Percentiles rank a stretch among this genome's conserved stretches.
Evolutionary conservation across 2,329 filamentous ascomycete genomes (phyloP).

Genomic region (Dryadomyces quercivorus): DNA sequence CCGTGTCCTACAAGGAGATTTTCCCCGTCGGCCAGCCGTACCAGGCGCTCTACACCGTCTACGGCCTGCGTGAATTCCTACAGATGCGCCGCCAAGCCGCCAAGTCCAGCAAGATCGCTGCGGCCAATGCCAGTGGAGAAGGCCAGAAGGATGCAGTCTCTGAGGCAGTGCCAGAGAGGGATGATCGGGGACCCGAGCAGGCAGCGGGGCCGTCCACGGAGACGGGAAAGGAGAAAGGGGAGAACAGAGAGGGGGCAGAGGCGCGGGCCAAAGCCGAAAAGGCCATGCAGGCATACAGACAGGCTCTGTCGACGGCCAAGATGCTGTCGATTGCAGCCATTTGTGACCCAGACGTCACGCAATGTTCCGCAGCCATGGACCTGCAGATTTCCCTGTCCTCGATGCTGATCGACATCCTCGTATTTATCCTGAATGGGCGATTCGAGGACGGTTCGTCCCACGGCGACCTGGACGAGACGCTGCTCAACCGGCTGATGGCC

Average conservation of each 20-base stretch:
- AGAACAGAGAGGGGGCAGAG: background rate
- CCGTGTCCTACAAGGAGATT: conserved; percentile 43
- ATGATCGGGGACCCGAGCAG: too few relatives aligned
- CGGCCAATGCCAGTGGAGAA: background rate
- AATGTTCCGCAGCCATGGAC: conserved; percentile 27
- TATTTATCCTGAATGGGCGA: conserved; percentile 34
- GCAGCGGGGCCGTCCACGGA: too few relatives aligned
- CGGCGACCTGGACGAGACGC: conserved; percentile 14
- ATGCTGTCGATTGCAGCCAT: conserved; percentile 48
- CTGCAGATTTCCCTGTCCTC: conserved; percentile 37
- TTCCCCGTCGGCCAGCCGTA: conserved; percentile 60
- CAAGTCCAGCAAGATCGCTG: conserved; percentile 11
- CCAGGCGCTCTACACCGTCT: conserved; percentile 61
- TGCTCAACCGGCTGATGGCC: conserved; percentile 20
- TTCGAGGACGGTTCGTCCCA: conserved; percentile 9
- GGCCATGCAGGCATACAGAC: conserved; percentile 13
- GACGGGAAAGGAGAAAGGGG: background rate
- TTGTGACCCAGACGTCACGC: conserved; percentile 41
- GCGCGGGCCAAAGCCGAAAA: background rate
- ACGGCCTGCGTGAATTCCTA: conserved; percentile 54
- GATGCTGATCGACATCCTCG: conserved; percentile 44
- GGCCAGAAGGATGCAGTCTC: background rate
- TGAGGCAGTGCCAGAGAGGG: background rate
- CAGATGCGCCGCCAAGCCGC: conserved; percentile 21
- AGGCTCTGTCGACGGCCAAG: conserved; percentile 24